Base-by-base conservation (phyloP, 208 protist genomes). In the Wallacemonas sp. region DNA sequence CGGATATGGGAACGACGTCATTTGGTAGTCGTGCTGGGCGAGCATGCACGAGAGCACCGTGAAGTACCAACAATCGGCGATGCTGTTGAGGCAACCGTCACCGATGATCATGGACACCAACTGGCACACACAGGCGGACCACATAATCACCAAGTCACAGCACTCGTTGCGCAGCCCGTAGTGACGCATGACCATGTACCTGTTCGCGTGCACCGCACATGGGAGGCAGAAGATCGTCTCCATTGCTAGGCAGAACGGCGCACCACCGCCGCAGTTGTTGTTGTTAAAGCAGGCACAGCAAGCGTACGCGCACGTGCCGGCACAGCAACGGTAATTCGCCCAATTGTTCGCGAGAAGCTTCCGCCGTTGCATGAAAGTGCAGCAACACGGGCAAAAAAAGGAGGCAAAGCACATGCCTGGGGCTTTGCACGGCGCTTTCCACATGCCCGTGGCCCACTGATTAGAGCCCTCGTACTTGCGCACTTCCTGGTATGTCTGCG, bases 171-270 rank as follows among this genome's bases (percentile, higher is more conserved):
- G 22, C 12, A 89, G 66, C 26, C 72, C 57, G 58, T 91, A 88
- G 45, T 78, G 76, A 48, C 78, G 58, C 70, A 87, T 70, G 48
- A 91, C 21, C 84, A 91, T 89, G 67, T 78, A 87, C 8, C 84
- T 76, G 41, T 93, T 89, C 0, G 68, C 80, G 39, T 89, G 79
- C 10, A 80, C 69, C 15, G 83, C 78, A 29, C 79, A 86, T 10
- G 66, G 54, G 10, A 84, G 62, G 61, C 74, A 91, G 30, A 66
- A 78, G 26, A 60, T 32, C 0, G 63, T 45, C 55, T 89, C 87
- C 21, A 76, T 66, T 39, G 73, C 79, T 46, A 91, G 33, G 42
- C 65, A 83, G 57, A 68, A 83, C 17, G 52, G 65, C 38, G 73
- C 70, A 61, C 24, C 26, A n/a, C 42, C 44, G 36, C 72, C 50